Conservation (phyloP, 257 asterid species). For the Avicennia marina region DNA sequence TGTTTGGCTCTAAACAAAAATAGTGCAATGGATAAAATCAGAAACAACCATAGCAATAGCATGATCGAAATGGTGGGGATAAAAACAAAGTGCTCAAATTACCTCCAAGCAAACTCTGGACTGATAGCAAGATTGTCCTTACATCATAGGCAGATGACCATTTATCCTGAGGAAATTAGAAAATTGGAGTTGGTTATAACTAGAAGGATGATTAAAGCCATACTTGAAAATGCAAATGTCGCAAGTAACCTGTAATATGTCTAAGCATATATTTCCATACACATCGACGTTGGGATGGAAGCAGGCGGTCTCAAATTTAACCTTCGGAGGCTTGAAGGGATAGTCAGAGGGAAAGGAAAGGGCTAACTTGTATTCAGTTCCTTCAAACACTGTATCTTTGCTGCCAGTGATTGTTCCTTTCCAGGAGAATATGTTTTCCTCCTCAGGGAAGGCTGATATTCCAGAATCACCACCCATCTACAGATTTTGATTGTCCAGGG, state of each 20-base stretch:
- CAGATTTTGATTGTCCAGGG: background rate
- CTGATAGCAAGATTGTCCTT: slow-evolving; percentile 82
- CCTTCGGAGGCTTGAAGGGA: slow-evolving; percentile 90
- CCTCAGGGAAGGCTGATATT: slow-evolving; percentile 91
- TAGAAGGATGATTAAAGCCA: too few species aligned
- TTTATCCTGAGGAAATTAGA: slow-evolving; percentile 44
- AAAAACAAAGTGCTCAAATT: too few species aligned
- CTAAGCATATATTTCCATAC: slow-evolving; percentile 80
- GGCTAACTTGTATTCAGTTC: slow-evolving; percentile 80
- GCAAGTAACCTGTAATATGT: slow-evolving; percentile 80
- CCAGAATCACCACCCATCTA: slow-evolving; percentile 86
- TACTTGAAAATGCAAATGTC: too few species aligned
- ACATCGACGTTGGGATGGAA: slow-evolving; percentile 88
- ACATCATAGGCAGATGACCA: slow-evolving; percentile 99
- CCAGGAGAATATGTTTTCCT: slow-evolving; percentile 90
- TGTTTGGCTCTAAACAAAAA: slow-evolving; percentile 70
- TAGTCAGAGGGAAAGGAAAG: slow-evolving; percentile 66
- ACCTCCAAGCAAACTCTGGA: slow-evolving; percentile 98
- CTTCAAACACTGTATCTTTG: slow-evolving; percentile 86
- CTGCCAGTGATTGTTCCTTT: slow-evolving; percentile 87
- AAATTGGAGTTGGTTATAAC: too few species aligned
- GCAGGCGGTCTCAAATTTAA: slow-evolving; percentile 84
- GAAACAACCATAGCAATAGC: too few species aligned
- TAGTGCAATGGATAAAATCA: background rate
- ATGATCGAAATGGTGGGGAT: background rate